Evolutionary conservation across 1,139 yeast genomes (phyloP), one percentile per base, ranked within the genome.

Genomic region (Lodderomyces metapsilosis): DNA sequence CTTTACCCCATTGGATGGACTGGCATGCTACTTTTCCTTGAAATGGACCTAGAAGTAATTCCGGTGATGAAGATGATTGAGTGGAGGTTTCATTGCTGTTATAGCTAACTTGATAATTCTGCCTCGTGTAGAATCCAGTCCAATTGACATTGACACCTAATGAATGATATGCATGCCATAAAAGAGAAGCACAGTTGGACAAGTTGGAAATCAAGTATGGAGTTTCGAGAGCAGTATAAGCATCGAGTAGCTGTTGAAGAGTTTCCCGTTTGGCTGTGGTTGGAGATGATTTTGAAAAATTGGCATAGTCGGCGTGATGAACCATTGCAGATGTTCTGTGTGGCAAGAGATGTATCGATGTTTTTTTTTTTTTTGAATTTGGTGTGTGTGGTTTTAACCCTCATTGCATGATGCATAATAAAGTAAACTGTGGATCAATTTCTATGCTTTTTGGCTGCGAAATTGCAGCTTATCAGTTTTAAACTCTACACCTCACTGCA

Each of bases 11-110:
- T 43, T 68, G 58, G 44, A 92, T 92, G 15, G 66, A 62, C 61
- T 92, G 98, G 57, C 98, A 92, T 0, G 98, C 98, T 3, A 92
- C 98, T 60, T 88, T 88, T 1, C 98, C 98, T 61, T 88, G 96
- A 60, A 92, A 92, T 7, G 98, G 98, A 0, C 95, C 98, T 36
- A 92, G 69, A 24, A 88, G 74, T 42, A 92, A 68, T 52, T 75
- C 79, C 49, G 41, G 76, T 71, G 4, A 37, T 36, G 17, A 15
- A 24, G 24, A 16, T 4, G 5, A 17, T 22, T 13, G 3, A 13
- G 4, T 18, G 35, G 7, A 6, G 35, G 10, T 32, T 3, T 20
- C 8, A 15, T 16, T 11, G 11, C n/a, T 28, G 32, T 4, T 11
- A 6, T 15, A 3, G 24, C 9, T 17, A 13, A 32, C 10, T 35